These are phyloP conservation scores for Tricharina praecox DNA, from an alignment of 495 filamentous ascomycete genomes.

Conservation along the genomic window DNA sequence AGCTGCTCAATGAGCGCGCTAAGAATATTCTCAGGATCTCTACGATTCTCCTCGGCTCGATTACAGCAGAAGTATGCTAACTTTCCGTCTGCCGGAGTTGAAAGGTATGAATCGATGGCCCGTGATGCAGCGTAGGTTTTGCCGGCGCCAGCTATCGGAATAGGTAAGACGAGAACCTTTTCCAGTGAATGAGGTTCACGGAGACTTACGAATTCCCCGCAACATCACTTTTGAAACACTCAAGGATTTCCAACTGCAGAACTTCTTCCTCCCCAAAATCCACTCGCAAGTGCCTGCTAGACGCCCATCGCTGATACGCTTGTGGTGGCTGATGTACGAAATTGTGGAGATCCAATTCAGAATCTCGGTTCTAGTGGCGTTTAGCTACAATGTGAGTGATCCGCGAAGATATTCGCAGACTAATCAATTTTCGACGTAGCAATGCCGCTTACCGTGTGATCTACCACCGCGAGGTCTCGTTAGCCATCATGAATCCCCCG, in stretches of 20 bases:
- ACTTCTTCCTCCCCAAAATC: constrained; percentile 10
- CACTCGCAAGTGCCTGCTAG: constrained; percentile 10
- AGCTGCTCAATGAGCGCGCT: constrained; percentile 10
- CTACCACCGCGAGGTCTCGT: too few relatives aligned
- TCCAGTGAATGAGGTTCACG: not conserved
- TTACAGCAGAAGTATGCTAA: constrained; percentile 14
- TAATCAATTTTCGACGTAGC: too few relatives aligned
- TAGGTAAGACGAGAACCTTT: not conserved
- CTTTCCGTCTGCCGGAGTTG: not conserved
- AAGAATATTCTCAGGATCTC: constrained; percentile 5
- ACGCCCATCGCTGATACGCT: not conserved
- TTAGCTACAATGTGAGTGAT: too few relatives aligned
- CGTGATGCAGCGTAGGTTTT: constrained; percentile 7
- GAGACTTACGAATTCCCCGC: constrained; percentile 3
- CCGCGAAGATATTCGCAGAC: too few relatives aligned
- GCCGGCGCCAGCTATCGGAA: constrained; percentile 4
- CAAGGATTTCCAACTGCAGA: constrained; percentile 7
- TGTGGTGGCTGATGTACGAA: constrained; percentile 1
- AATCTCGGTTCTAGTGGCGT: too few relatives aligned
- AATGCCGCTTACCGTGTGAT: too few relatives aligned
- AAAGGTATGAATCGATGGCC: not conserved
- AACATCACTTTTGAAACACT: constrained; percentile 1
- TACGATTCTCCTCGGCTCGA: constrained; percentile 4
- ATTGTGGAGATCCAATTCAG: constrained; percentile 12
- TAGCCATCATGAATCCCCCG: too few relatives aligned